Conservation (phyloP, 1,284 basidiomycete species). For the Rhodofomes roseus region DNA sequence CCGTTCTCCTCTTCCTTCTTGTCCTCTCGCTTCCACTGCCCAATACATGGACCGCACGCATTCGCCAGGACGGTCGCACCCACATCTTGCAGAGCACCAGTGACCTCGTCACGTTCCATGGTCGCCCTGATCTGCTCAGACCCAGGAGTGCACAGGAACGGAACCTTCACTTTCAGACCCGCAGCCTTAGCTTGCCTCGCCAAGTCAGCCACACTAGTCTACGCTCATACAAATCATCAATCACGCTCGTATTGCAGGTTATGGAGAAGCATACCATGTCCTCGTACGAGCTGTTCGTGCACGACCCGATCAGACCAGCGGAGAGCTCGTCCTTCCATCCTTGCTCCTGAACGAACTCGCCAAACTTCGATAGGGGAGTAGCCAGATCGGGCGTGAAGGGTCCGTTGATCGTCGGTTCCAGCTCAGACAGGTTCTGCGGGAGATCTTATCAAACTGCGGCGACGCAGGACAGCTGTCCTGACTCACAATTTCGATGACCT, state of each 20-base stretch:
- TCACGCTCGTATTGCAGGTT: neutral
- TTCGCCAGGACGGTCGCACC: constrained; percentile 95
- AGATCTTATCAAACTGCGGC: neutral
- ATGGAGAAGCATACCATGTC: constrained; percentile 64
- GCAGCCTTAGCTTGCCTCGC: constrained; percentile 87
- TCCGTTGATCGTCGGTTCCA: constrained; percentile 96
- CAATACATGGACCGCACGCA: constrained; percentile 98
- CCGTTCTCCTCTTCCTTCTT: constrained; percentile 91
- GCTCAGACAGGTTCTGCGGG: constrained; percentile 78
- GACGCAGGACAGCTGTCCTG: neutral
- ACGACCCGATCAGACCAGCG: constrained; percentile 93
- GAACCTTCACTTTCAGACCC: constrained; percentile 82
- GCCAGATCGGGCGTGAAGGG: constrained; percentile 98
- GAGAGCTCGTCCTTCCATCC: constrained; percentile 92
- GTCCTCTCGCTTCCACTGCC: constrained; percentile 97
- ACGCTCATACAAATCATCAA: neutral
- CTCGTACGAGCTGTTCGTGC: constrained; percentile 97
- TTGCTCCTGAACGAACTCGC: constrained; percentile 74
- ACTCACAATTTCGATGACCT: constrained; percentile 89
- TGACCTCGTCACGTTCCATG: constrained; percentile 92
- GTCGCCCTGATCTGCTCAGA: constrained; percentile 98
- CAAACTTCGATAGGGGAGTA: constrained; percentile 93
- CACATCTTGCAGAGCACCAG: constrained; percentile 76
- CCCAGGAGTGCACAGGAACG: constrained; percentile 96
- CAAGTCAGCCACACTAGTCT: constrained; percentile 88